Conservation (phyloP, 192 early-diverging fungal species). For the Coemansia sp. region DNA sequence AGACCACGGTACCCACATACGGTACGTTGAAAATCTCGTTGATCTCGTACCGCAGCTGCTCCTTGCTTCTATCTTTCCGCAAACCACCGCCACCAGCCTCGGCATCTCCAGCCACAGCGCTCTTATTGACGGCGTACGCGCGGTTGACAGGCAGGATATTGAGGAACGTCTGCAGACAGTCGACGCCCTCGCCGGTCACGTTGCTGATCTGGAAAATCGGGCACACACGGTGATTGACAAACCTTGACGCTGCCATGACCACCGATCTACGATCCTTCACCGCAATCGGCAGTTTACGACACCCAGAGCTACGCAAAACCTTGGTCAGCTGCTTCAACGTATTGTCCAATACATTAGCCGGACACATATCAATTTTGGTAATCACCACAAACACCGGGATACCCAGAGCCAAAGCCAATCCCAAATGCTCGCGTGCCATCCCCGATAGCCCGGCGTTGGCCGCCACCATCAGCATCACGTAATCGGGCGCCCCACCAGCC, state of each 20-base stretch:
- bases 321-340: constrained; percentile 82
- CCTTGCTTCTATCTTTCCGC: constrained; percentile 5
- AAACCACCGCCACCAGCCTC: neutral
- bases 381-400: constrained; percentile 91
- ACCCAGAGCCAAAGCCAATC: constrained; percentile 78
- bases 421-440: constrained; percentile 94
- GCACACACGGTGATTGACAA: constrained; percentile 85
- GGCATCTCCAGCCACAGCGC: neutral
- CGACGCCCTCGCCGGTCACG: constrained; percentile 80
- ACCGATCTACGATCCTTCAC: constrained; percentile 73
- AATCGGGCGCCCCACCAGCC: constrained; percentile 88
- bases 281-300: constrained; percentile 90
- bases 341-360: constrained; percentile 74
- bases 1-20: constrained; percentile 88
- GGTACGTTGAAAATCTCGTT: constrained; percentile 91
- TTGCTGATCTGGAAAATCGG: constrained; percentile 96
- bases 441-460: constrained; percentile 88
- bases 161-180: constrained; percentile 75
- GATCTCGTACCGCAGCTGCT: constrained; percentile 77
- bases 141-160: constrained; percentile 73
- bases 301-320: constrained; percentile 84
- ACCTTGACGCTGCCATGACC: constrained; percentile 74
- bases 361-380: constrained; percentile 96
- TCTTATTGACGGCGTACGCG: constrained; percentile 19
- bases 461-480: constrained; percentile 86